Percentiles rank a stretch among this genome's conserved stretches.
phyloP scores from a whole-genome alignment of 805 yeast species.

The Metschnikowia vanudenii region DNA sequence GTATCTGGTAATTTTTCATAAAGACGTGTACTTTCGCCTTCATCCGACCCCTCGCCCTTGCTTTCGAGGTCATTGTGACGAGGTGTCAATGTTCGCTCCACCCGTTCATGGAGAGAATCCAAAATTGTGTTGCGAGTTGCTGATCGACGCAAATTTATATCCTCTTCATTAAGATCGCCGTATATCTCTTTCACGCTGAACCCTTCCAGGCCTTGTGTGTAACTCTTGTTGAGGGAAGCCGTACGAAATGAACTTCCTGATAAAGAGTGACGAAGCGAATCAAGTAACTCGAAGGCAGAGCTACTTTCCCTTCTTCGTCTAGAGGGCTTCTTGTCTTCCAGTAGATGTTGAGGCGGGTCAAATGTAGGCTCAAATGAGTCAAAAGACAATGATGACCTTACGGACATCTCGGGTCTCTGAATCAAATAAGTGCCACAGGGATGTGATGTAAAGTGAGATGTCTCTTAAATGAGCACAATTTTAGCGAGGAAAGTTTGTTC shows the following conservation, averaged over 20 bases:
- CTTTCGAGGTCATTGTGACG: conserved; percentile 23
- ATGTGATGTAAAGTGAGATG: too few species aligned
- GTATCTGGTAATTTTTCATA: conserved; percentile 25
- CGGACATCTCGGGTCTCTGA: conserved; percentile 1
- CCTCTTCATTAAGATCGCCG: conserved; percentile 36
- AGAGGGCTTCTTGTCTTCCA: neutral
- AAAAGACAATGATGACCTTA: conserved; percentile 6
- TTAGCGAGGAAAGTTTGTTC: too few species aligned
- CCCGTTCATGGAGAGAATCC: conserved; percentile 32
- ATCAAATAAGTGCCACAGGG: too few species aligned
- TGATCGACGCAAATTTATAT: conserved; percentile 41
- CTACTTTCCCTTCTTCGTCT: neutral
- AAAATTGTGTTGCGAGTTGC: conserved; percentile 46
- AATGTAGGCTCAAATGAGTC: conserved; percentile 5
- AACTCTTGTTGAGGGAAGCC: conserved; percentile 2
- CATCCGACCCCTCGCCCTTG: conserved; percentile 2
- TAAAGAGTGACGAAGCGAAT: conserved; percentile 9
- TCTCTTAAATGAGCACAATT: too few species aligned
- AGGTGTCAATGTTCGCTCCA: conserved; percentile 17
- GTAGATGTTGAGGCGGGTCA: conserved; percentile 7
- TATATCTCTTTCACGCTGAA: conserved; percentile 40
- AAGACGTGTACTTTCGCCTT: conserved; percentile 1
- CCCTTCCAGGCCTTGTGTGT: conserved; percentile 16
- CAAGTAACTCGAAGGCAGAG: conserved; percentile 1
- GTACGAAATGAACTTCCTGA: conserved; percentile 11